Conservation (phyloP, 495 filamentous ascomycete genomes). For the Xylaria bambusicola region DNA sequence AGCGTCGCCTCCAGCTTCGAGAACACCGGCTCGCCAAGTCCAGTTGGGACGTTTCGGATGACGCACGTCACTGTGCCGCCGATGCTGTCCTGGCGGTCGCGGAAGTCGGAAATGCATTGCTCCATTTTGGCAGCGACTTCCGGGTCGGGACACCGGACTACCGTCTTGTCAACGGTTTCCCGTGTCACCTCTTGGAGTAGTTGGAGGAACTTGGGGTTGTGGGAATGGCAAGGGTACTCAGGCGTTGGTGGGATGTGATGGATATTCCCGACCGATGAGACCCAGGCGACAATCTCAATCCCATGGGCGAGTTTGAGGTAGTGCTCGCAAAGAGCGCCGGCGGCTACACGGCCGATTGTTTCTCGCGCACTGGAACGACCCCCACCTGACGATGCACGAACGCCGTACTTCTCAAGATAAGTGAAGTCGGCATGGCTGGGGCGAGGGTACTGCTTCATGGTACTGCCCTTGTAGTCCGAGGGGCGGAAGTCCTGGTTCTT, state of each 20-base stretch:
- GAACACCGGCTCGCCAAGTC: constrained; percentile 92
- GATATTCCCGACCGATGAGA: constrained; percentile 79
- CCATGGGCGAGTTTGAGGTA: constrained; percentile 79
- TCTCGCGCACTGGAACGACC: constrained; percentile 91
- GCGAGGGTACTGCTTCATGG: constrained; percentile 89
- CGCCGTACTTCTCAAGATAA: constrained; percentile 95
- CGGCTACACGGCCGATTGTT: constrained; percentile 91
- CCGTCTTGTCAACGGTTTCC: constrained; percentile 75
- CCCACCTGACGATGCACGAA: constrained; percentile 90
- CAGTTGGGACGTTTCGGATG: constrained; percentile 84
- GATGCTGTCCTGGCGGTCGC: constrained; percentile 85
- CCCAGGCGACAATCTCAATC: constrained; percentile 90
- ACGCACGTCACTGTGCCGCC: constrained; percentile 96
- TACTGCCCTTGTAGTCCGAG: constrained; percentile 87
- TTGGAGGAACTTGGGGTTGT: constrained; percentile 81
- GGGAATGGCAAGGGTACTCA: constrained; percentile 68
- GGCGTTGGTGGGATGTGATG: constrained; percentile 82
- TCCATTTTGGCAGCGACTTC: constrained; percentile 71
- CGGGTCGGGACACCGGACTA: constrained; percentile 80
- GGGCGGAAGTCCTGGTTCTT: constrained; percentile 92
- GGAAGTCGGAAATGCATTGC: constrained; percentile 74
- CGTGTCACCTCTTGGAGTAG: constrained; percentile 76
- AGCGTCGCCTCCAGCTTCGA: constrained; percentile 95
- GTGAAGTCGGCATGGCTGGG: constrained; percentile 97
- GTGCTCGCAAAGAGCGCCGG: constrained; percentile 94